phyloP scores from a whole-genome alignment of 495 filamentous ascomycete genomes.

The Daldinia grandis region DNA sequence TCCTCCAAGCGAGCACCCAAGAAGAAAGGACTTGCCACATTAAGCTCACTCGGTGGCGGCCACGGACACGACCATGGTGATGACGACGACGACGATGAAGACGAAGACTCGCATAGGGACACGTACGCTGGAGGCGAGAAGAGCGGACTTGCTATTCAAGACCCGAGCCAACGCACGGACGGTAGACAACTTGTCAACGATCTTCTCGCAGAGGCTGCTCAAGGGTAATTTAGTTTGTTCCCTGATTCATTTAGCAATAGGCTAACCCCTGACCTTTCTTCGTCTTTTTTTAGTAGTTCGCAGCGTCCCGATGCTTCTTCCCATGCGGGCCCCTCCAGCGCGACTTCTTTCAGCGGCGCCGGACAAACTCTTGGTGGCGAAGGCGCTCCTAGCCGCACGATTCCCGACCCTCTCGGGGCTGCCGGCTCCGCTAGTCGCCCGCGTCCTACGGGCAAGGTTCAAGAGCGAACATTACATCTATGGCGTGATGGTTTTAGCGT shows the following conservation, averaged over 20 bases:
- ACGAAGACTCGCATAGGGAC: conserved; percentile 74
- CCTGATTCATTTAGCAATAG: conserved; percentile 1
- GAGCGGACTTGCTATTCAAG: conserved; percentile 92
- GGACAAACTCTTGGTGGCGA: conserved; percentile 92
- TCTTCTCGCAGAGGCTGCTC: conserved; percentile 86
- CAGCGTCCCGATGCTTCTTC: conserved; percentile 62
- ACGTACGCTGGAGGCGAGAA: conserved; percentile 97
- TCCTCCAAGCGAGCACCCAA: conserved; percentile 53
- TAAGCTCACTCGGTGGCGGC: conserved; percentile 62
- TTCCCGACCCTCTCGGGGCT: conserved; percentile 69
- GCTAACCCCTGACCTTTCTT: conserved; percentile 24
- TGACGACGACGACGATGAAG: conserved; percentile 64
- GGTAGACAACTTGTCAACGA: conserved; percentile 74
- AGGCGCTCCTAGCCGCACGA: conserved; percentile 75
- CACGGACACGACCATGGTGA: conserved; percentile 56
- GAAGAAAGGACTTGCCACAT: conserved; percentile 63
- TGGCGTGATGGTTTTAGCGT: conserved; percentile 96
- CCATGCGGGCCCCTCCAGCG: conserved; percentile 55
- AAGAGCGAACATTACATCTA: conserved; percentile 78
- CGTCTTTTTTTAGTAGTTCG: conserved; percentile 64
- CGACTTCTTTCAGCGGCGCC: conserved; percentile 75
- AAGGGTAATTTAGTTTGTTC: conserved; percentile 62
- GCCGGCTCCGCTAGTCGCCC: conserved; percentile 33
- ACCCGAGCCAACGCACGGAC: conserved; percentile 69
- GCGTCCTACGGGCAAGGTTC: conserved; percentile 46